Evolutionary conservation across 805 yeast genomes (phyloP).

Genomic region (Suhomyces prunicola): DNA sequence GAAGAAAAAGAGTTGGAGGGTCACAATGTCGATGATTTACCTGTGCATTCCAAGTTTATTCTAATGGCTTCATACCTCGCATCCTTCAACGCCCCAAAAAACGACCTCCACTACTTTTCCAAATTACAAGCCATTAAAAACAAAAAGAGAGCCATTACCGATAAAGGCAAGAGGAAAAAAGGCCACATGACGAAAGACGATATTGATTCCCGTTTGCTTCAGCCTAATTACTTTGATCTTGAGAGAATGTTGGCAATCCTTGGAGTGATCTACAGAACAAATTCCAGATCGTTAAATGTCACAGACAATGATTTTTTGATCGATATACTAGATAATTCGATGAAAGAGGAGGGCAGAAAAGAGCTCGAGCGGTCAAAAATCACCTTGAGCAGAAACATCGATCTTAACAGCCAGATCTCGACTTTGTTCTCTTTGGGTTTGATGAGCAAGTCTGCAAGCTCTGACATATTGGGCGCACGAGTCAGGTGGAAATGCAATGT

Average conservation of each 20-base stretch:
- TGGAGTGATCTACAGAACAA: slow-evolving; percentile 59
- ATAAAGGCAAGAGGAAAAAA: slow-evolving; percentile 12
- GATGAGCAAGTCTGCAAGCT: slow-evolving; percentile 38
- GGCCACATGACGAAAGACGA: slow-evolving; percentile 35
- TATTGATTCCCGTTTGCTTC: slow-evolving; percentile 58
- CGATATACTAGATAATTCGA: slow-evolving; percentile 27
- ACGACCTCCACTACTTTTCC: slow-evolving; percentile 70
- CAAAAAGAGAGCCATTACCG: slow-evolving; percentile 36
- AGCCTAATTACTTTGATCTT: slow-evolving; percentile 71
- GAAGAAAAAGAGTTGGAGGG: slow-evolving; percentile 18
- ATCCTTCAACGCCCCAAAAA: slow-evolving; percentile 66
- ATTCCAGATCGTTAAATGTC: slow-evolving; percentile 27
- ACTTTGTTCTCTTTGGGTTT: slow-evolving; percentile 56
- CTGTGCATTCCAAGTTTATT: slow-evolving; percentile 64
- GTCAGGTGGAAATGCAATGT: slow-evolving; percentile 79
- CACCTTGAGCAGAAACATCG: slow-evolving; percentile 41
- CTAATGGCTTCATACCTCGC: slow-evolving; percentile 81
- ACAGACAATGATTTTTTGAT: slow-evolving; percentile 17
- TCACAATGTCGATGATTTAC: slow-evolving; percentile 43
- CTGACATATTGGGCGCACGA: slow-evolving; percentile 61
- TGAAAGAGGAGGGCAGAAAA: slow-evolving; percentile 32
- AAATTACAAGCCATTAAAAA: slow-evolving; percentile 40
- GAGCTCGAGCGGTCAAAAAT: slow-evolving; percentile 34
- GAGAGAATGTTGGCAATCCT: slow-evolving; percentile 80
- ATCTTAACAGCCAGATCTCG: slow-evolving; percentile 55